Conservation (phyloP, 169 alveolate genomes). For the Plasmodium gaboni region DNA sequence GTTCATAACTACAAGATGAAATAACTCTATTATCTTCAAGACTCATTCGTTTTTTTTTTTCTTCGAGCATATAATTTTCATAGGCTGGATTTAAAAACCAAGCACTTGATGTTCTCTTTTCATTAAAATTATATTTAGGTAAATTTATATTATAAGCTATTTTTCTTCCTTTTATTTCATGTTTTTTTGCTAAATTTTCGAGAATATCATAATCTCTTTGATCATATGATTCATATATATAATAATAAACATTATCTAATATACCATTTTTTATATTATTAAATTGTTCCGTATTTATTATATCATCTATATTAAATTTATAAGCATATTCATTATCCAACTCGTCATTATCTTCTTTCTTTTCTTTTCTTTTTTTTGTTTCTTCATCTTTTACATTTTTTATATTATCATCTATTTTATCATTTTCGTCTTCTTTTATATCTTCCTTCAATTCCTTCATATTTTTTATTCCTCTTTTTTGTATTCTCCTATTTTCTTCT, state of each 20-base stretch:
- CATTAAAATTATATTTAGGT: slow-evolving; percentile 38
- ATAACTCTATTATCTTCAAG: background rate
- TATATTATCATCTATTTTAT: background rate
- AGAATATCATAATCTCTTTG: slow-evolving; percentile 59
- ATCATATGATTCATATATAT: slow-evolving; percentile 74
- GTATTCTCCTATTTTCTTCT: slow-evolving; percentile 4
- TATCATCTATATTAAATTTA: slow-evolving; percentile 14
- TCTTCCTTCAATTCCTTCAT: background rate
- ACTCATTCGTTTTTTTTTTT: slow-evolving; percentile 20
- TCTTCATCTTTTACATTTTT: slow-evolving; percentile 13
- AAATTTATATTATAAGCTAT: slow-evolving; percentile 45
- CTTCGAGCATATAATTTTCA: slow-evolving; percentile 67
- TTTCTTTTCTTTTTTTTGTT: background rate
- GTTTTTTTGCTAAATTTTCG: slow-evolving; percentile 64
- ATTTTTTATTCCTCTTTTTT: background rate
- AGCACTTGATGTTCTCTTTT: slow-evolving; percentile 59
- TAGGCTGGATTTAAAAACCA: slow-evolving; percentile 71
- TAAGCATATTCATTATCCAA: background rate
- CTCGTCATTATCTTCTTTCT: background rate
- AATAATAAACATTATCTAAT: slow-evolving; percentile 56
- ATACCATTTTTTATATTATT: slow-evolving; percentile 55
- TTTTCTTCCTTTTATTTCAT: slow-evolving; percentile 57
- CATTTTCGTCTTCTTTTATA: background rate
- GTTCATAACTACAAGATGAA: slow-evolving; percentile 10
- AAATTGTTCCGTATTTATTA: slow-evolving; percentile 39